Conservation (phyloP, 768 basidiomycete species). For the Psilocybe tampanensis region DNA sequence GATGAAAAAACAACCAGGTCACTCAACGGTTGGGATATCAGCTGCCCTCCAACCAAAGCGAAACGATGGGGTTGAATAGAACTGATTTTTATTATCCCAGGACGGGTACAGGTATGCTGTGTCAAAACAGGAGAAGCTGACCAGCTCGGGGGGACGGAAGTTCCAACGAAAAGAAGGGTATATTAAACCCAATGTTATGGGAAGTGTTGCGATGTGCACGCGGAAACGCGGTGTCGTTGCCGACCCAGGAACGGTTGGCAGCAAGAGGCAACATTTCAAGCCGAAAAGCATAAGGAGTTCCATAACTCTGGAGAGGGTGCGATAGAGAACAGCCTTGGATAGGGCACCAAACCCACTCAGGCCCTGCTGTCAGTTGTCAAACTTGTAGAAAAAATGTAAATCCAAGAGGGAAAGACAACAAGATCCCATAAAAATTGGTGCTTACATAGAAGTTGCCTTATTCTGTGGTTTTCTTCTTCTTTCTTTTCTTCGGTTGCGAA, state of each 20-base stretch:
- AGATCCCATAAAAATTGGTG: neutral
- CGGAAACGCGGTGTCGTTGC: neutral
- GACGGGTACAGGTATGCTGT: too few relatives aligned
- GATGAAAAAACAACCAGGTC: neutral
- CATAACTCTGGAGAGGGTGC: neutral
- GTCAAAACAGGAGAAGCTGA: too few relatives aligned
- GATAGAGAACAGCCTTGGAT: neutral
- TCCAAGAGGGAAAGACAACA: neutral
- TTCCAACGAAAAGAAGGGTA: neutral
- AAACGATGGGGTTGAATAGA: neutral
- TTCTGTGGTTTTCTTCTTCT: constrained; percentile 31
- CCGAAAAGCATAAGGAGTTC: neutral
- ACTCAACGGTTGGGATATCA: neutral
- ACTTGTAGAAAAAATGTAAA: neutral
- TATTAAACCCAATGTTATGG: neutral
- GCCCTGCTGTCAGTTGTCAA: constrained; percentile 11
- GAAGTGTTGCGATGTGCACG: neutral
- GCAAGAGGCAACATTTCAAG: neutral
- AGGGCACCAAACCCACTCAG: neutral
- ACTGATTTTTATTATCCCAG: too few relatives aligned
- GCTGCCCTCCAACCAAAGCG: neutral
- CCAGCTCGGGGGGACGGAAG: too few relatives aligned
- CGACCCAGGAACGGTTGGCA: neutral
- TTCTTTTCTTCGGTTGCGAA: constrained; percentile 35
- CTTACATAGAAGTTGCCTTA: neutral